Evolutionary conservation across 139 green algal species (phyloP).

Genomic region (Diplosphaera chodatii): DNA sequence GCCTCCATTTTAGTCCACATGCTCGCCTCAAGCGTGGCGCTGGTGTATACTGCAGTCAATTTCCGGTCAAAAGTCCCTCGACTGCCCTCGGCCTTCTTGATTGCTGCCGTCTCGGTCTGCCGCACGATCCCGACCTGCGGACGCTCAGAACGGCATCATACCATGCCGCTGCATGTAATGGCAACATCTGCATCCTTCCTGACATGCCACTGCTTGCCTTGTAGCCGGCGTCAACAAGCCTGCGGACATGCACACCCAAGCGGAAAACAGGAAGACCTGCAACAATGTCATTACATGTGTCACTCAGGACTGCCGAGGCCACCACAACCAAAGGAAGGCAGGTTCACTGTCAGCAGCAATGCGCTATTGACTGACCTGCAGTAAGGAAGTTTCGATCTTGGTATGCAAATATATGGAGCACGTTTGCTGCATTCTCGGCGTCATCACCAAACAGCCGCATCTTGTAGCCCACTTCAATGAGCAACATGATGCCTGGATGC

Average conservation of each 20-base stretch:
- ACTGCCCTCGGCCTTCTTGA: conserved; percentile 62
- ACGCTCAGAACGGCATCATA: too few species aligned
- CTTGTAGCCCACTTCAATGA: conserved; percentile 83
- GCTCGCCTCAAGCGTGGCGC: conserved; percentile 73
- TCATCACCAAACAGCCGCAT: conserved; percentile 83
- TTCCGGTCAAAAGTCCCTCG: conserved; percentile 57
- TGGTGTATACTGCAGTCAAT: conserved; percentile 80
- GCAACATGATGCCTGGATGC: conserved; percentile 64
- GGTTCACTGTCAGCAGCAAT: too few species aligned
- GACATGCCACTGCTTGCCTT: conserved; percentile 27
- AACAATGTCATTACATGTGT: not conserved
- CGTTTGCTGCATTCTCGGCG: conserved; percentile 54
- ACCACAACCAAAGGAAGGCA: too few species aligned
- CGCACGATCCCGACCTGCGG: conserved; percentile 67
- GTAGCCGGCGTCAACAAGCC: conserved; percentile 73
- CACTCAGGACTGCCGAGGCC: too few species aligned
- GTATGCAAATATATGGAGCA: conserved; percentile 55
- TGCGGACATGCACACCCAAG: conserved; percentile 75
- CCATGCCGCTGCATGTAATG: not conserved
- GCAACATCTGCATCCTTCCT: too few species aligned
- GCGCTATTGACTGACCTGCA: conserved; percentile 14
- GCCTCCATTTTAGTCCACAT: too few species aligned
- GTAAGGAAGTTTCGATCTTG: conserved; percentile 75
- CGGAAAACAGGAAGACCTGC: conserved; percentile 62
- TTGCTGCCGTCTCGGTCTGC: conserved; percentile 70